A percentile compares a stretch with the other conserved stretches of the same genome.
Evolutionary conservation across 495 filamentous ascomycete genomes (phyloP).

Genomic region (Jackrogersella multiformis): DNA sequence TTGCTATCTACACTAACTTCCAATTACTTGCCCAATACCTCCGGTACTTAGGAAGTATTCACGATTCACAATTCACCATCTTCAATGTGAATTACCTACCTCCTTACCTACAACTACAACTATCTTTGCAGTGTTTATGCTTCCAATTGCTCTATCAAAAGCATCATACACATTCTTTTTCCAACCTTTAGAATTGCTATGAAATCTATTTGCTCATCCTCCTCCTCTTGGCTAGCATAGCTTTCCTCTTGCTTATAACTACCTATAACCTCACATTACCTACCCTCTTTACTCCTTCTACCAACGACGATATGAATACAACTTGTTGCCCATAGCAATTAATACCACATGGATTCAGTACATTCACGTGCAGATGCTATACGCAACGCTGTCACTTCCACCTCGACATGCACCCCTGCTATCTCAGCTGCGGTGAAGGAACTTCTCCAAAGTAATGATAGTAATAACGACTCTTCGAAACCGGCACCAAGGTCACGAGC

Average conservation of each 20-base stretch:
- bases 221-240: constrained; percentile 5
- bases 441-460: constrained; percentile 54
- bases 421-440: constrained; percentile 60
- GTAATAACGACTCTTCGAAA: constrained; percentile 41
- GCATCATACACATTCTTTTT: constrained; percentile 25
- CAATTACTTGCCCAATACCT: neutral
- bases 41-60: no score
- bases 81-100: neutral
- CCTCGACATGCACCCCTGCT: constrained; percentile 62
- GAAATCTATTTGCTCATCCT: constrained; percentile 43
- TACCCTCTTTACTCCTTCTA: constrained; percentile 14
- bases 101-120: no score
- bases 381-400: constrained; percentile 59
- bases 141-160: constrained; percentile 1
- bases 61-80: neutral
- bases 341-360: constrained; percentile 56
- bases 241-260: constrained; percentile 2
- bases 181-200: constrained; percentile 32
- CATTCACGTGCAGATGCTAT: constrained; percentile 58
- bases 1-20: no score
- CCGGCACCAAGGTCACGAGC: constrained; percentile 49
- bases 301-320: constrained; percentile 42
- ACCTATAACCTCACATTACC: constrained; percentile 1
- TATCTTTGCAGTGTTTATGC: neutral
- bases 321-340: constrained; percentile 24